phyloP scores from a whole-genome alignment of 1,139 yeast genomes.

The Debaryomycetaceae sp. region DNA sequence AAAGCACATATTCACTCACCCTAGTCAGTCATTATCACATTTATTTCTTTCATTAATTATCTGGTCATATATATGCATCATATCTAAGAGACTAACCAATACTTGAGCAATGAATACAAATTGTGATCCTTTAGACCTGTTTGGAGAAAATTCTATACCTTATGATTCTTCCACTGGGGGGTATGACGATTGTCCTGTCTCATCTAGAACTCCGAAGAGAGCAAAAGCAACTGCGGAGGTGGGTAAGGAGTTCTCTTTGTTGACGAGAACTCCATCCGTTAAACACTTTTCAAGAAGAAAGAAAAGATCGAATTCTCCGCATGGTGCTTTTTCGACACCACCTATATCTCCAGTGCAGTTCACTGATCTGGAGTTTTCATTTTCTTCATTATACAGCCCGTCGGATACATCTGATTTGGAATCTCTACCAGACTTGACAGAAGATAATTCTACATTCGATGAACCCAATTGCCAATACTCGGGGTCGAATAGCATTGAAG shows the following conservation, averaged over 20 bases:
- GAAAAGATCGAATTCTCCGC: slow-evolving; percentile 3
- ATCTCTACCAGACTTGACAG: slow-evolving; percentile 35
- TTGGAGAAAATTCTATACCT: background rate
- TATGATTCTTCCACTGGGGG: background rate
- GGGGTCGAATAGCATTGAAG: slow-evolving; percentile 7
- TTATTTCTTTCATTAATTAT: slow-evolving; percentile 7
- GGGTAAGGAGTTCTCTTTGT: slow-evolving; percentile 2
- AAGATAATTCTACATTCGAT: slow-evolving; percentile 24
- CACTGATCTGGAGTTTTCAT: slow-evolving; percentile 15
- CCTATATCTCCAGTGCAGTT: background rate
- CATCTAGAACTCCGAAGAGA: slow-evolving; percentile 4
- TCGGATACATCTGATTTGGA: slow-evolving; percentile 29
- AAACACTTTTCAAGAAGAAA: slow-evolving; percentile 10
- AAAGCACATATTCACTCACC: slow-evolving; percentile 18
- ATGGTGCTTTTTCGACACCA: background rate
- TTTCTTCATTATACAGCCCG: slow-evolving; percentile 8
- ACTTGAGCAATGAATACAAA: background rate
- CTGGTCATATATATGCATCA: slow-evolving; percentile 4
- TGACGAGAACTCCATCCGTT: slow-evolving; percentile 6
- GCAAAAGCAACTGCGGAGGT: slow-evolving; percentile 4
- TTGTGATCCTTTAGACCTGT: background rate
- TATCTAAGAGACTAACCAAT: background rate
- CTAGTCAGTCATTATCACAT: slow-evolving; percentile 22
- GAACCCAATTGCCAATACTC: slow-evolving; percentile 25
- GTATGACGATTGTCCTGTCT: background rate